Base-by-base conservation (phyloP, 2,329 filamentous ascomycete genomes). In the Alternaria solani region DNA sequence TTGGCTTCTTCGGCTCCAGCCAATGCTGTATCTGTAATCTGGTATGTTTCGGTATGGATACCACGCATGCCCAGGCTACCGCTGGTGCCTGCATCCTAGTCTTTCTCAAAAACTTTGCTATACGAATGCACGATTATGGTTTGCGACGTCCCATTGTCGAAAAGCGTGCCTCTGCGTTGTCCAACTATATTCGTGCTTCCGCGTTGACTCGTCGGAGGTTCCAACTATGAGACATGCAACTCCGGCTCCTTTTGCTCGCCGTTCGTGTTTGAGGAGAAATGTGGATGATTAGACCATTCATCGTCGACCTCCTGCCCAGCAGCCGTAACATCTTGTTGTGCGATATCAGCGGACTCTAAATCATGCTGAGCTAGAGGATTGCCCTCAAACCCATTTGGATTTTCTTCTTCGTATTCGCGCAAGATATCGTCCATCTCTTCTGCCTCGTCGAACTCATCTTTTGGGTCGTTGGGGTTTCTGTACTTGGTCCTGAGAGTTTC, bases 401-500 rank as follows among this genome's bases (percentile, higher is more conserved):
- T 34, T 14, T 49, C 49, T 11, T 52, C 32, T 46, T 26, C 48
- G 20, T 54, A 11, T 14, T 30, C 41, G 34, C 44, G 34, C 4
- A 58, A 28, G 18, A 36, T 25, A 1, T 44, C 52, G 4, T 55
- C 53, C 5, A 56, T 44, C 4, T 41, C 34, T 3, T 51, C 51
- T 12, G 14, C 18, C n/a, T 49, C 55, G 9, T 32, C 55, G 25
- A 39, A 44, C 9, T 46, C 38, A 3, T 38, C 26, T 12, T 51
- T 30, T 1, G 46, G 46, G 26, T 49, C 48, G 28, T 57, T 12
- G 14, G 53, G 32, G 11, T 54, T 36, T 2, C 51, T 55, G 18
- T 59, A 59, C 12, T 55, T 48, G 3, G 57, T 59, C 20, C 51
- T 43, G 14, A 59, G 20, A 4, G 57, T 59, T 30, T 55, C 51